phyloP scores from a whole-genome alignment of 495 filamentous ascomycete species.

The Penicillium paradoxum region DNA sequence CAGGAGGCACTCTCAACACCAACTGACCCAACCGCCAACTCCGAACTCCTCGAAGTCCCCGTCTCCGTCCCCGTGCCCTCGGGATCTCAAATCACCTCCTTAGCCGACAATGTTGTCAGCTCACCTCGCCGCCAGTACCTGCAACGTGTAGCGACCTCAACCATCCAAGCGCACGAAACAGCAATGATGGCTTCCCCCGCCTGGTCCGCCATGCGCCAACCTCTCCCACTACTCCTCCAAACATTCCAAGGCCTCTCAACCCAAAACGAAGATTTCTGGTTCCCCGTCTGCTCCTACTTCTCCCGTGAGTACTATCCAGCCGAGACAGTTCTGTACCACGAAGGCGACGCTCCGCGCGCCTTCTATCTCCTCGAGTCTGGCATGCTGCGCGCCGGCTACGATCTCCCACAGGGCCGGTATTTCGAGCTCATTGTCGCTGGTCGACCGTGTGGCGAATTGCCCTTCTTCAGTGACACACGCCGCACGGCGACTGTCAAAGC shows the following conservation, averaged over 20 bases:
- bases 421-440: slow-evolving; percentile 91
- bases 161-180: slow-evolving; percentile 60
- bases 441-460: slow-evolving; percentile 91
- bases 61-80: slow-evolving; percentile 17
- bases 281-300: slow-evolving; percentile 69
- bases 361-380: slow-evolving; percentile 93
- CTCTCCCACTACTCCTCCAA: slow-evolving; percentile 84
- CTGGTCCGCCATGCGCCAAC: slow-evolving; percentile 84
- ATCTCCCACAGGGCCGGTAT: slow-evolving; percentile 80
- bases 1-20: slow-evolving; percentile 36
- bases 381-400: slow-evolving; percentile 83
- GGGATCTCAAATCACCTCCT: slow-evolving; percentile 4
- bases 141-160: slow-evolving; percentile 68
- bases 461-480: slow-evolving; percentile 87
- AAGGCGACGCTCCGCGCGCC: slow-evolving; percentile 62
- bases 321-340: slow-evolving; percentile 69
- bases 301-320: slow-evolving; percentile 55
- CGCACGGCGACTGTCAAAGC: slow-evolving; percentile 81
- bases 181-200: slow-evolving; percentile 41
- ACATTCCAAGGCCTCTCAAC: slow-evolving; percentile 78
- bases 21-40: slow-evolving; percentile 5
- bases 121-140: slow-evolving; percentile 78
- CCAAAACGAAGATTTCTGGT: slow-evolving; percentile 92
- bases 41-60: slow-evolving; percentile 50
- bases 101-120: slow-evolving; percentile 51